Evolutionary conservation across 768 basidiomycete genomes (phyloP).

Genomic region (Sarcomyxa edulis): DNA sequence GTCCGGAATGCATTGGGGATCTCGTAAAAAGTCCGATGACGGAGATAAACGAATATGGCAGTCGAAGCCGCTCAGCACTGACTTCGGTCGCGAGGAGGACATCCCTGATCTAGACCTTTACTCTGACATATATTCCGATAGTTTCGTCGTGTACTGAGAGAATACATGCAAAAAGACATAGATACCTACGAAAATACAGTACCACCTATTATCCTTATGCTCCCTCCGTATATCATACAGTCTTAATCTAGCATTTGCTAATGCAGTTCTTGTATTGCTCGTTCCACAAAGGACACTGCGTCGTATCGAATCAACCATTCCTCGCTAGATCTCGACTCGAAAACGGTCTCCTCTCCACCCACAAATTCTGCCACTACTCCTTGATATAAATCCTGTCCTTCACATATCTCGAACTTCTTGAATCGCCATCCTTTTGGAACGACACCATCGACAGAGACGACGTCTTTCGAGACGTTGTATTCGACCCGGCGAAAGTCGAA

Average conservation of each 20-base stretch:
- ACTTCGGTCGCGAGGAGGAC: slow-evolving; percentile 22
- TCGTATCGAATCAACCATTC: slow-evolving; percentile 40
- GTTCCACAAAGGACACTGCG: slow-evolving; percentile 43
- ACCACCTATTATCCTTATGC: slow-evolving; percentile 1
- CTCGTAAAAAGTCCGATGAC: slow-evolving; percentile 37
- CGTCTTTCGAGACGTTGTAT: slow-evolving; percentile 49
- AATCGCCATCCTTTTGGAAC: slow-evolving; percentile 64
- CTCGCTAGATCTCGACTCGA: slow-evolving; percentile 15
- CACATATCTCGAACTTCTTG: slow-evolving; percentile 48
- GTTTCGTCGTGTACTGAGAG: slow-evolving; percentile 26
- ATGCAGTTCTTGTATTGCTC: slow-evolving; percentile 36
- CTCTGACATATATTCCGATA: slow-evolving; percentile 20
- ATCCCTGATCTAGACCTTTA: slow-evolving; percentile 23
- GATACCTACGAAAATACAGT: too few relatives aligned
- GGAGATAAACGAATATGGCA: slow-evolving; percentile 48
- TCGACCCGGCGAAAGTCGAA: slow-evolving; percentile 79
- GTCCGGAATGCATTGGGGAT: slow-evolving; percentile 72
- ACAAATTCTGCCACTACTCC: slow-evolving; percentile 62
- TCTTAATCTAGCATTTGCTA: too few relatives aligned
- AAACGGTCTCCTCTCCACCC: slow-evolving; percentile 34
- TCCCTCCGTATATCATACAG: too few relatives aligned
- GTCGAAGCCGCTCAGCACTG: slow-evolving; percentile 37
- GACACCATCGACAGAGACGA: slow-evolving; percentile 55
- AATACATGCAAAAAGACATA: too few relatives aligned
- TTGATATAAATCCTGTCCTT: slow-evolving; percentile 50